These are phyloP conservation scores for Phyllosticta paracitricarpa DNA, from an alignment of 2,329 filamentous ascomycete species.

Conservation along the genomic window DNA sequence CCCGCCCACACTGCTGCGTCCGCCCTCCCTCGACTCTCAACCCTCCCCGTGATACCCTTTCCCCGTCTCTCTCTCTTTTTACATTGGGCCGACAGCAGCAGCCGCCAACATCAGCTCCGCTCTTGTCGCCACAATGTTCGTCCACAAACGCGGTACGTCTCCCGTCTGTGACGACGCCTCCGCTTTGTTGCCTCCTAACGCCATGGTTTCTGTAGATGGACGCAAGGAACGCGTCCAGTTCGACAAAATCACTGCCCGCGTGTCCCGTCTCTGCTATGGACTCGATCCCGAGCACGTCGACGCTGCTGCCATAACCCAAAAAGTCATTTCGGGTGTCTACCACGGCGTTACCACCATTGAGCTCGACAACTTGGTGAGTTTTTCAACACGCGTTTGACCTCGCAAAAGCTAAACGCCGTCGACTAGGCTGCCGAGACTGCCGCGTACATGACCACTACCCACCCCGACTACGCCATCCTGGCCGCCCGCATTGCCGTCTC, in stretches of 20 bases:
- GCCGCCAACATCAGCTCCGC: neutral
- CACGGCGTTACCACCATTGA: slow-evolving; percentile 95
- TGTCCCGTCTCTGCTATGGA: slow-evolving; percentile 94
- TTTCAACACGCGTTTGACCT: neutral
- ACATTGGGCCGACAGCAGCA: slow-evolving; percentile 1
- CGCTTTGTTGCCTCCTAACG: neutral
- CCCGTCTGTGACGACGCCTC: slow-evolving; percentile 4
- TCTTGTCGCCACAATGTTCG: slow-evolving; percentile 23
- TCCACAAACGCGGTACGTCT: slow-evolving; percentile 33
- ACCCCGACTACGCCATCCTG: slow-evolving; percentile 97
- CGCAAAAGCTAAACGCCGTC: slow-evolving; percentile 11
- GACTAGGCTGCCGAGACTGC: slow-evolving; percentile 89
- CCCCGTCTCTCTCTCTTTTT: slow-evolving; percentile 2
- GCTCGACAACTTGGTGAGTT: slow-evolving; percentile 88
- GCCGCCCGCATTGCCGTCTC: slow-evolving; percentile 97
- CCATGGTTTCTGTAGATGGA: slow-evolving; percentile 55
- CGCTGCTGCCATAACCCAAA: slow-evolving; percentile 95
- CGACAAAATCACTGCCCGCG: slow-evolving; percentile 99
- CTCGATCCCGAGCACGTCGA: slow-evolving; percentile 94
- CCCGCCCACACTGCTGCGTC: neutral
- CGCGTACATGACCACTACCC: slow-evolving; percentile 98
- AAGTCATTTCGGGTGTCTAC: slow-evolving; percentile 98
- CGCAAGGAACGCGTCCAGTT: slow-evolving; percentile 99
- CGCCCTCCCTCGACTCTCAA: neutral
- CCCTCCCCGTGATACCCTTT: slow-evolving; percentile 7